Evolutionary conservation across 176 grass and related monocot genomes (phyloP).

Genomic region (Triticum dicoccoides): DNA sequence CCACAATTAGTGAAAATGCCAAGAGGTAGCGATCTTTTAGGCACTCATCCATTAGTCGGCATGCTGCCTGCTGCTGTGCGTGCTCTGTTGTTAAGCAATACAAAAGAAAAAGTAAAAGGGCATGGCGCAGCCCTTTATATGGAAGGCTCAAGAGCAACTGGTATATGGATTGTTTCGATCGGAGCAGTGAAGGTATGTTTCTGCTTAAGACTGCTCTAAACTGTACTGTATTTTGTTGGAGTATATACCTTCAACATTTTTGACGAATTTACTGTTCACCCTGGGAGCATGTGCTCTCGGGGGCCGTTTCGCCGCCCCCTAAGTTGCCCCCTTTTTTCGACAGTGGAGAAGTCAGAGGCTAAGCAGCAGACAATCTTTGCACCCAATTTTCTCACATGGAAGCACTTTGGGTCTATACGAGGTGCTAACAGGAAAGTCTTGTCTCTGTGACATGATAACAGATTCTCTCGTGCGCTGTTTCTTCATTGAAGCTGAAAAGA

Average conservation of each 20-base stretch:
- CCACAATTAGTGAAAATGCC: conserved; percentile 92
- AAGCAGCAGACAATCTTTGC: conserved; percentile 61
- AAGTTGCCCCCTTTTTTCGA: neutral
- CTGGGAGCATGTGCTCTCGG: neutral
- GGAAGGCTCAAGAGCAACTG: conserved; percentile 75
- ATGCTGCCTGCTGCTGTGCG: conserved; percentile 54
- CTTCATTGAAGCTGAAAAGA: conserved; percentile 86
- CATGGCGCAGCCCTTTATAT: conserved; percentile 54
- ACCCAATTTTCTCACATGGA: conserved; percentile 86
- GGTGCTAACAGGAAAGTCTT: conserved; percentile 78
- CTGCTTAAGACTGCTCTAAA: neutral
- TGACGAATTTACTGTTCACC: neutral
- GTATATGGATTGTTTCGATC: conserved; percentile 78
- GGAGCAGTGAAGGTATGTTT: conserved; percentile 76
- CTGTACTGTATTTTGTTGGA: neutral
- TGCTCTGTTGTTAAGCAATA: conserved; percentile 57
- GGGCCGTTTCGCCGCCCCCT: neutral
- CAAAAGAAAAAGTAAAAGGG: conserved; percentile 63
- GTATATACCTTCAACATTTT: neutral
- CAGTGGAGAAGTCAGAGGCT: conserved; percentile 76
- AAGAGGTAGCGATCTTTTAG: conserved; percentile 63
- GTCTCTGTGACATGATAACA: conserved; percentile 76
- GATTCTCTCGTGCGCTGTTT: conserved; percentile 79
- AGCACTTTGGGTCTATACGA: conserved; percentile 84
- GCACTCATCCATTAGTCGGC: conserved; percentile 71